Evolutionary conservation across 2,329 filamentous ascomycete species (phyloP), one percentile per base, ranked within the genome.

Genomic region (Phaeosphaeriaceae sp.): DNA sequence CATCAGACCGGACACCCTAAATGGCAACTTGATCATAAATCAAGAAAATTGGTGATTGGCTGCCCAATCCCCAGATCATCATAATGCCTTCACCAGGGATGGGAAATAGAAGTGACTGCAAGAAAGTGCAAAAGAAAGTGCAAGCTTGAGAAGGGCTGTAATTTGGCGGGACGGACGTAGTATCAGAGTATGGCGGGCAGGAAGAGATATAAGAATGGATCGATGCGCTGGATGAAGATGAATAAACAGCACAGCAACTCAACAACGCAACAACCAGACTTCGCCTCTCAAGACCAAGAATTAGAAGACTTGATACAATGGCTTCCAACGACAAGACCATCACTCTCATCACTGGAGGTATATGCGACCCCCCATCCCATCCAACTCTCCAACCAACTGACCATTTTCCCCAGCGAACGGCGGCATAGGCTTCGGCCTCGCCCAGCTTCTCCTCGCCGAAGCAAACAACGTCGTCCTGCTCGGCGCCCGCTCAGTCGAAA

Each of bases 351-450:
- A 78, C 76, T 10, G 75, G 75, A n/a, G 76, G 76, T 77, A 68
- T 13, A 65, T 47, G 6, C 11, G 13, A n/a, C 15, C 15, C 30
- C 35, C 26, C 26, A 5, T 28, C 26, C 9, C 26, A 9, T n/a
- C n/a, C n/a, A n/a, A n/a, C n/a, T n/a, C n/a, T n/a, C n/a, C n/a
- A n/a, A n/a, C n/a, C n/a, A n/a, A n/a, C n/a, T n/a, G n/a, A n/a
- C n/a, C n/a, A n/a, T n/a, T n/a, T 40, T 3, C 13, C 13, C 5
- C 22, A 58, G 81, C 77, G 32, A 85, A 81, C 61, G 73, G 75
- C 48, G 83, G 83, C 54, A 82, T 85, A 32, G 82, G 83, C 30
- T 78, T 79, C 56, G 81, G 81, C 56, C 74, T 81, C 7, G 77
- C 77, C 13, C 66, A 75, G 54, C 70, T 76, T 26, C 74, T 79